Evolutionary conservation across 495 filamentous ascomycete genomes (phyloP), one percentile per base, ranked within the genome.

Genomic region (Aspergillus diversus): DNA sequence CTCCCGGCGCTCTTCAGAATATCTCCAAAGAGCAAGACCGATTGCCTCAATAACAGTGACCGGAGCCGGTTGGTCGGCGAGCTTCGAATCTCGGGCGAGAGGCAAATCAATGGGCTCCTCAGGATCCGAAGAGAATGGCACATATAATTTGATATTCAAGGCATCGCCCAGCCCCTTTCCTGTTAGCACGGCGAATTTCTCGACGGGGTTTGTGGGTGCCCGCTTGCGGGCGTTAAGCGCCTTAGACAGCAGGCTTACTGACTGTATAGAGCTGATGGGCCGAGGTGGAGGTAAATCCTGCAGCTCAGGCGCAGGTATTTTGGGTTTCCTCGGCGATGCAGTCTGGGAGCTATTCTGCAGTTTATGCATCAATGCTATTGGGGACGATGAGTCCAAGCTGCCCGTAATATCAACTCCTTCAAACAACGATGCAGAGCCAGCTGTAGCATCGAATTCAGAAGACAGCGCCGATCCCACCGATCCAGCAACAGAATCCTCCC

Each of bases 1-100:
- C 63, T 91, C 84, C 31, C 88, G 80, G 37, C 88, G 86, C 68
- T 97, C 93, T 60, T 96, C 90, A 52, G 86, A 82, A 69, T 97
- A 98, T 64, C 90, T 82, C 87, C 90, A 98, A 3, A 99, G 77
- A 47, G 89, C 89, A 55, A 97, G 80, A 4, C 95, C 95, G 69
- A 99, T 97, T 0, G 94, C 85, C 66, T 99, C 96, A 12, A 88
- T 86, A 8, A 99, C 93, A 3, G 89, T 93, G 15, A 94, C 90
- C 7, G 85, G 81, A 34, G 88, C 81, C 43, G 75, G 82, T 58
- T 81, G 81, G 15, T 89, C 87, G 15, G 87, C 85, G 33, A 92
- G 84, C 60, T 93, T 89, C 0, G 90, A 86, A n/a, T 86, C 88
- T 47, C 89, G 85, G 31, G 88, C 84, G 33, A 97, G 84, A 12